phyloP scores from a whole-genome alignment of 345 rosid genomes.

The Populus davidiana region DNA sequence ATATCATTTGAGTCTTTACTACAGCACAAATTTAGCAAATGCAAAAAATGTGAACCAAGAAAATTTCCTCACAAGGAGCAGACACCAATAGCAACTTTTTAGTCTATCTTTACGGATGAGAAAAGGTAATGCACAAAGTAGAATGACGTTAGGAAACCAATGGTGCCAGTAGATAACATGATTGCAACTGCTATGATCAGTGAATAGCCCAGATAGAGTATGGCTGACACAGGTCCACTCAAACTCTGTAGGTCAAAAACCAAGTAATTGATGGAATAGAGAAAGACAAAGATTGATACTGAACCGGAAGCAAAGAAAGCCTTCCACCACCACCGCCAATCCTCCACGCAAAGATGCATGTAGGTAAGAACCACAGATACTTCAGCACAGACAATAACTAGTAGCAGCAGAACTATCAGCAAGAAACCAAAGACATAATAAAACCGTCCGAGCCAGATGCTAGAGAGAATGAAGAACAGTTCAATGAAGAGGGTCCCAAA shows the following conservation, averaged over 20 bases:
- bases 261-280: conserved; percentile 75
- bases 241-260: conserved; percentile 73
- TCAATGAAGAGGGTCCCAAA: conserved; percentile 78
- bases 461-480: conserved; percentile 76
- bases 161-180: conserved; percentile 75
- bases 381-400: conserved; percentile 72
- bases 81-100: conserved; percentile 1
- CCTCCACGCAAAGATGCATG: conserved; percentile 87
- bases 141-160: conserved; percentile 74
- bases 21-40: conserved; percentile 12
- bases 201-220: conserved; percentile 74
- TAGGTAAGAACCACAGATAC: conserved; percentile 77
- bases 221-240: conserved; percentile 74
- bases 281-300: conserved; percentile 70
- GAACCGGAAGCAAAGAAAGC: conserved; percentile 83
- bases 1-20: conserved; percentile 5
- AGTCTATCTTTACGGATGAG: conserved; percentile 80
- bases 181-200: conserved; percentile 71
- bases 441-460: conserved; percentile 85
- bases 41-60: conserved; percentile 10
- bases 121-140: conserved; percentile 81
- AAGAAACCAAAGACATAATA: conserved; percentile 77
- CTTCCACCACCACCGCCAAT: conserved; percentile 96
- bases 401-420: conserved; percentile 58
- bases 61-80: conserved; percentile 11